Base-by-base conservation (phyloP, 2,329 filamentous ascomycete species). In the Blumeria hordei region DNA sequence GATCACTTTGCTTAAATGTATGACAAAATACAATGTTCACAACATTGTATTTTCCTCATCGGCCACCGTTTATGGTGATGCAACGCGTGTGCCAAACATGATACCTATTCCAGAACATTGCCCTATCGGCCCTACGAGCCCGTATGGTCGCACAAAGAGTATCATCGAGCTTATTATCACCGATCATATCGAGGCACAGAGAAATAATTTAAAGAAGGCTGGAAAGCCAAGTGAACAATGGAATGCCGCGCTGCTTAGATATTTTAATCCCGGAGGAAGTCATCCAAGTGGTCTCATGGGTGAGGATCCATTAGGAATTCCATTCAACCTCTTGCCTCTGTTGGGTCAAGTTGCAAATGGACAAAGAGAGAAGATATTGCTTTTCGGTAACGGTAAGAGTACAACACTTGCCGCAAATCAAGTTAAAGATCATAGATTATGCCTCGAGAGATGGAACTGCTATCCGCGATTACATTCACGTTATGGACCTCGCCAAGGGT, bases 41-140 rank as follows among this genome's bases (percentile, higher is more conserved):
- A 96, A 94, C 74, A 92, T 98, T 64, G 92, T 98, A 70, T 98
- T 98, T 73, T 96, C 90, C 58, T 95, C 88, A 59, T 95, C 88
- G 1, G 92, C 92, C 36, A 98, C 93, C 62, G 92, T 98, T 61
- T 98, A 98, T 69, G 92, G 92, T 66, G 93, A 98, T 70, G 92
- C 90, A 55, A 96, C 92, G 49, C 85, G 88, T 67, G 86, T 95
- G 71, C 81, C 84, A 62, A 83, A 93, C 75, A 98, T 98, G 92
- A 98, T 98, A 61, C 92, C 92, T 60, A 98, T 98, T 65, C 92
- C 92, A 54, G 92, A 98, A 72, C 75, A 85, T 69, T 98, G 92
- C 76, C 92, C 93, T 58, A 86, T 94, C 59, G 90, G 88, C 54
- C 87, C 92, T 12, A 98, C 92, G 62, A 98, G 96, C 75, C 88